phyloP scores from a whole-genome alignment of 2,329 filamentous ascomycete species.

The Magnaporthiopsis poae region DNA sequence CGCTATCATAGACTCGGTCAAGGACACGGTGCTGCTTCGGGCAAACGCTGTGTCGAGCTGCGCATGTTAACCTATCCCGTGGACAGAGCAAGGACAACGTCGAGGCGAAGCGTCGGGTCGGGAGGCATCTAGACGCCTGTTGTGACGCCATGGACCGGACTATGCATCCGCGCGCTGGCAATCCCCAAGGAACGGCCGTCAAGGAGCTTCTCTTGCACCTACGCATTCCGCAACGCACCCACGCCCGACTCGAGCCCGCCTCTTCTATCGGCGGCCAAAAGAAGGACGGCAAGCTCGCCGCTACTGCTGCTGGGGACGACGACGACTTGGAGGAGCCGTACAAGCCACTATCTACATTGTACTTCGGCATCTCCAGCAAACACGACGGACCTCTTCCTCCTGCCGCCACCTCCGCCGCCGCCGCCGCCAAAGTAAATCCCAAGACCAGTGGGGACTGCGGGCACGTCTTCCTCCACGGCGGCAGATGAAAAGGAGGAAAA shows the following conservation, averaged over 20 bases:
- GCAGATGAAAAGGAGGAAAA: background rate
- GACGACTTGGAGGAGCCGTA: background rate
- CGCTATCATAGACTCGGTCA: background rate
- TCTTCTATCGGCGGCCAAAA: background rate
- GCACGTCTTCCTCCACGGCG: too few species aligned
- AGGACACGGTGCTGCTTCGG: background rate
- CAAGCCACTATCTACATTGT: background rate
- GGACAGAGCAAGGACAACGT: conserved; percentile 37
- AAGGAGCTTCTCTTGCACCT: background rate
- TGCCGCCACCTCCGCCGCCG: background rate
- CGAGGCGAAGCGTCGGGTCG: conserved; percentile 33
- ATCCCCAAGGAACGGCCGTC: background rate
- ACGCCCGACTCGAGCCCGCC: background rate
- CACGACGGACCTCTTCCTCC: background rate
- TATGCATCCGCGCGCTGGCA: background rate
- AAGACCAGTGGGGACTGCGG: background rate
- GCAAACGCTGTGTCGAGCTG: conserved; percentile 21
- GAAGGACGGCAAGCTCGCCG: background rate
- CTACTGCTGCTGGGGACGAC: too few species aligned
- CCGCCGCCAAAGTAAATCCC: background rate
- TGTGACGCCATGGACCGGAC: conserved; percentile 24
- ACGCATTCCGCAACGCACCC: background rate
- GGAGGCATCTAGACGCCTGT: conserved; percentile 36
- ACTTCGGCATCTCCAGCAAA: background rate
- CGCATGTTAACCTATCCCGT: conserved; percentile 33